Evolutionary conservation across 768 basidiomycete genomes (phyloP), one percentile per base, ranked within the genome.

Genomic region (Calocera viscosa): DNA sequence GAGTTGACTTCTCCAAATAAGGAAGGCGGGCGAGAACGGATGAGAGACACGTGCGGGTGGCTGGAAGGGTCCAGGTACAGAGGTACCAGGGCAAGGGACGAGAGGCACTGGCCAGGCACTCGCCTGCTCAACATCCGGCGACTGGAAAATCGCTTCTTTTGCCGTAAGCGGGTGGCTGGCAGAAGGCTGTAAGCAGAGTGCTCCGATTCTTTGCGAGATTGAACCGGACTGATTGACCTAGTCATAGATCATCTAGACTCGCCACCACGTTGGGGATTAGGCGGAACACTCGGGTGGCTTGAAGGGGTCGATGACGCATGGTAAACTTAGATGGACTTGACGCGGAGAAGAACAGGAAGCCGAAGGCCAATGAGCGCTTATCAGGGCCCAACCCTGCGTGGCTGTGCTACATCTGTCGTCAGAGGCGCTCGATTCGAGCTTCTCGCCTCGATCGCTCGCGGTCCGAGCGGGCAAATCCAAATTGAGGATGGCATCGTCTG

Each of bases 11-110:
- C n/a, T n/a, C 35, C 7, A 38, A 14, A 38, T 38, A 14, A 5
- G 35, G 35, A 14, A 5, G 14, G 35, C 35, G 14, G 35, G 14
- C 35, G 43, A 24, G 19, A 7, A 47, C 16, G 30, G 49, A 10
- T 16, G 8, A 28, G 53, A 22, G 53, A 60, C 30, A 22, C 53
- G 53, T 60, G 53, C 2, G 7, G 53, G 30, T 28, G 53, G 53
- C 53, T 60, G 53, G 53, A 30, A 60, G 53, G 53, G 30, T 2
- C 53, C 10, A 60, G 26, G 53, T 60, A 60, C 53, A 26, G 53
- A 22, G 26, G 14, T 26, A 22, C 53, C 53, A 60, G 53, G 53
- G 14, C 53, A 14, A 60, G 53, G 53, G 24, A 30, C 53, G 30
- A 7, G 30, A 32, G 53, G 53, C 53, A 28, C 53, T 60, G 14